Evolutionary conservation across 1,139 yeast species (phyloP).

Genomic region (Diutina neorugosa): DNA sequence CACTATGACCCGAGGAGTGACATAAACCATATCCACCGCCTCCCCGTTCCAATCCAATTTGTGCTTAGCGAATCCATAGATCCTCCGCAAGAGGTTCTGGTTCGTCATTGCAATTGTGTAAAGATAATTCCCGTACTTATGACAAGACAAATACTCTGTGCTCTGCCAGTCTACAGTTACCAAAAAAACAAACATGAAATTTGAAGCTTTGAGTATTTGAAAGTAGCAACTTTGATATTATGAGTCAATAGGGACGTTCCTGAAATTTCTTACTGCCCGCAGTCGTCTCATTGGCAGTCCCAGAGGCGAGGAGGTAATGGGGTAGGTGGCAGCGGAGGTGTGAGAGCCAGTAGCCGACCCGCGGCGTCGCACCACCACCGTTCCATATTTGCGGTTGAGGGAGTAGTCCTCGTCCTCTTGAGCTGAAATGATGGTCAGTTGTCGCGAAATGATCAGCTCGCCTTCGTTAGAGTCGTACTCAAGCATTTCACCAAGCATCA

Average conservation of each 20-base stretch:
- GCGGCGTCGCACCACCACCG: constrained; percentile 3
- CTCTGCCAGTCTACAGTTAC: background rate
- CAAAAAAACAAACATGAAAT: no score
- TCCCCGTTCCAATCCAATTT: background rate
- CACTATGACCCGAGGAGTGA: background rate
- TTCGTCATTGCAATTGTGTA: background rate
- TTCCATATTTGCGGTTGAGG: background rate
- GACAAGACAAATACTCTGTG: background rate
- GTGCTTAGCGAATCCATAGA: background rate
- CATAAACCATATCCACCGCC: background rate
- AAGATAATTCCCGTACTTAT: background rate
- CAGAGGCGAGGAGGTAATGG: background rate
- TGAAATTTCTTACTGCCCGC: constrained; percentile 1
- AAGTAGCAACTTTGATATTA: background rate
- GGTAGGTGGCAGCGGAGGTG: background rate
- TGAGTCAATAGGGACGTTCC: background rate
- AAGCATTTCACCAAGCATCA: constrained; percentile 35
- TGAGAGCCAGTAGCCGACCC: background rate
- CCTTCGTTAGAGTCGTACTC: constrained; percentile 28
- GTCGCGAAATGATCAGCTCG: constrained; percentile 8
- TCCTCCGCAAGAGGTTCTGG: background rate
- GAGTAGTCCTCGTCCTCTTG: background rate
- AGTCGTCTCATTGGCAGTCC: background rate
- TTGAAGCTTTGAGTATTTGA: no score
- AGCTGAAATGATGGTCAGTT: background rate